Conservation (phyloP, 805 yeast species). For the Metschnikowia kunwiensis region DNA sequence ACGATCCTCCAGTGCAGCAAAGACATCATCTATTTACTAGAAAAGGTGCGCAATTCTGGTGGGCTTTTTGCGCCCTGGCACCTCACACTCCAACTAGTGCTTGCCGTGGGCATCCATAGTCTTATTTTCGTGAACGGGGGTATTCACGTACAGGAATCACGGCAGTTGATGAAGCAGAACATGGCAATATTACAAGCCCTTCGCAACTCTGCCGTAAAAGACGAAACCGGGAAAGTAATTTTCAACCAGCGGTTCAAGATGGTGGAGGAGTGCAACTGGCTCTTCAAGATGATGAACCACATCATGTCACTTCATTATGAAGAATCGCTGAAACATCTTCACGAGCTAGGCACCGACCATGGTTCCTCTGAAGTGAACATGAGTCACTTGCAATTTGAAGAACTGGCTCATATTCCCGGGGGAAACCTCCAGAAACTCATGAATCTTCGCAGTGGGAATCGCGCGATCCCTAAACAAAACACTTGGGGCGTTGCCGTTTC, state of each 20-base stretch:
- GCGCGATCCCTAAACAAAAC: slow-evolving; percentile 9
- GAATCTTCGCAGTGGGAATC: not conserved
- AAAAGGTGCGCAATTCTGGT: slow-evolving; percentile 27
- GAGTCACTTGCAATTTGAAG: slow-evolving; percentile 34
- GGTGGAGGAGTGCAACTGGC: slow-evolving; percentile 65
- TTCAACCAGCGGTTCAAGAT: slow-evolving; percentile 41
- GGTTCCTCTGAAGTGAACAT: slow-evolving; percentile 51
- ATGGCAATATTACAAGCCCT: slow-evolving; percentile 23
- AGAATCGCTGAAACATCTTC: slow-evolving; percentile 37
- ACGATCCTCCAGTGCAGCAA: slow-evolving; percentile 29
- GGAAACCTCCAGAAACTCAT: not conserved
- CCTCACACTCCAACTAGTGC: slow-evolving; percentile 42
- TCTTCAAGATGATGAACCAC: slow-evolving; percentile 52
- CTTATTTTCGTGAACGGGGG: slow-evolving; percentile 46
- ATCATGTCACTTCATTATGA: slow-evolving; percentile 45
- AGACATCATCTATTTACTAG: slow-evolving; percentile 29
- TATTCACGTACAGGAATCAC: slow-evolving; percentile 22
- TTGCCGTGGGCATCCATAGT: slow-evolving; percentile 42
- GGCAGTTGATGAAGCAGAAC: slow-evolving; percentile 23
- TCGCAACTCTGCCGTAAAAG: slow-evolving; percentile 31
- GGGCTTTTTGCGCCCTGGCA: slow-evolving; percentile 51
- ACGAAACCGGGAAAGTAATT: slow-evolving; percentile 29
- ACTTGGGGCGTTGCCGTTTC: slow-evolving; percentile 4
- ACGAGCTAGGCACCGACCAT: slow-evolving; percentile 48
- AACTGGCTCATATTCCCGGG: not conserved